A percentile compares a stretch with the other conserved stretches of the same genome.
Evolutionary conservation across 2,329 filamentous ascomycete species (phyloP).

Genomic region (Hirsutella minnesotensis): DNA sequence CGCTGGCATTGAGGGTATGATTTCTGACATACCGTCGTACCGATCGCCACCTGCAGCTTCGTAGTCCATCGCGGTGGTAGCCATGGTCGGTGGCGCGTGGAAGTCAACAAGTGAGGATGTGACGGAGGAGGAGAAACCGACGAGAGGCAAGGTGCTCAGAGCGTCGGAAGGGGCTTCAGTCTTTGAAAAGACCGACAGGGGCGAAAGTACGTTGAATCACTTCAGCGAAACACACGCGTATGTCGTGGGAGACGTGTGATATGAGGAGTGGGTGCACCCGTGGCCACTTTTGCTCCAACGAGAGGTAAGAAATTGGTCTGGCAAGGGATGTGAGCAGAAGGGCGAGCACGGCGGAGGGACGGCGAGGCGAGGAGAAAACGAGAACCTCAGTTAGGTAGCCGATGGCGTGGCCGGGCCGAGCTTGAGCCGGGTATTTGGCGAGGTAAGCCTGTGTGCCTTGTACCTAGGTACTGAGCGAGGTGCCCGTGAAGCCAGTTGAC

Average conservation of each 20-base stretch:
- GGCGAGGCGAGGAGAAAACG: background rate
- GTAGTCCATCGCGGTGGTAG: constrained; percentile 58
- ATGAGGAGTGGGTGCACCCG: background rate
- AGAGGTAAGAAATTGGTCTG: background rate
- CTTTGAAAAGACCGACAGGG: background rate
- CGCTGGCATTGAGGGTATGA: background rate
- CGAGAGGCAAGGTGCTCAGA: background rate
- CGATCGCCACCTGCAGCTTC: constrained; percentile 56
- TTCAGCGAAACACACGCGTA: background rate
- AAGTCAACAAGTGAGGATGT: background rate
- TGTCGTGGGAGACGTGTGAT: background rate
- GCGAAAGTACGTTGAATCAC: background rate
- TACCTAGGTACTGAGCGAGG: too few relatives aligned
- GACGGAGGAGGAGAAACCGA: background rate
- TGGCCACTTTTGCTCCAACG: background rate
- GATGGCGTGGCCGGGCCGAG: background rate
- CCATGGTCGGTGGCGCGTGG: constrained; percentile 28
- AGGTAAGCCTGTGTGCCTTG: too few relatives aligned
- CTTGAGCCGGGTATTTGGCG: background rate
- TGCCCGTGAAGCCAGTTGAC: too few relatives aligned
- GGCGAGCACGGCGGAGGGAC: background rate
- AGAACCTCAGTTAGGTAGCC: background rate
- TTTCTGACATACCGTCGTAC: constrained; percentile 41
- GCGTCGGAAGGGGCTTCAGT: background rate
- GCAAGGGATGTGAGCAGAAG: background rate